A percentile compares a stretch with the other conserved stretches of the same genome.
Evolutionary conservation across 768 basidiomycete species (phyloP).

Genomic region (Russula vinacea): DNA sequence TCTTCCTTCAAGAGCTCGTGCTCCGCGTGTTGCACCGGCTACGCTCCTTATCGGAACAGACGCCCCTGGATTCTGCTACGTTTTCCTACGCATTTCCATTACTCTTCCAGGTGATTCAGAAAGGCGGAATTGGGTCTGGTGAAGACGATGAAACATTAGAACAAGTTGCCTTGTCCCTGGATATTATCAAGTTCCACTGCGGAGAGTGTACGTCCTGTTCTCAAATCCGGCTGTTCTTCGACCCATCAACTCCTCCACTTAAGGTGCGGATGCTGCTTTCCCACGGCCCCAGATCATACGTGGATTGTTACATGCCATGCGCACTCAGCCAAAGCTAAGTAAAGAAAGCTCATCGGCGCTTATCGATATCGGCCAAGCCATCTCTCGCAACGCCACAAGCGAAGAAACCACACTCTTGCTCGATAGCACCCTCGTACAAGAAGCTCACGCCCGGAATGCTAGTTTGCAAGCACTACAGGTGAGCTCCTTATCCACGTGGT

Average conservation of each 20-base stretch:
- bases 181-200: constrained; percentile 67
- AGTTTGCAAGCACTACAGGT: constrained; percentile 92
- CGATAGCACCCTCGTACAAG: constrained; percentile 74
- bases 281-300: constrained; percentile 70
- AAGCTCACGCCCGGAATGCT: constrained; percentile 81
- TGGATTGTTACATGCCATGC: constrained; percentile 67
- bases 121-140: constrained; percentile 62
- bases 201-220: constrained; percentile 60
- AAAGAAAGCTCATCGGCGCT: constrained; percentile 83
- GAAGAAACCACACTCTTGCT: constrained; percentile 68
- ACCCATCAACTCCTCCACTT: constrained; percentile 12
- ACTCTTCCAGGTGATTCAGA: constrained; percentile 59
- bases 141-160: constrained; percentile 76
- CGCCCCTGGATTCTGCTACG: constrained; percentile 80
- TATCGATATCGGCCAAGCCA: constrained; percentile 75
- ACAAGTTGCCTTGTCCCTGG: constrained; percentile 72
- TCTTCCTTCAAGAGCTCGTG: constrained; percentile 55
- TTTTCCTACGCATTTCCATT: constrained; percentile 81
- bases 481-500: not conserved
- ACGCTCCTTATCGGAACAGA: constrained; percentile 74
- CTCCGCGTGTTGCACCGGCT: constrained; percentile 84
- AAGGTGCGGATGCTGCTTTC: constrained; percentile 69
- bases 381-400: constrained; percentile 57
- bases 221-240: not conserved
- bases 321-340: constrained; percentile 71